phyloP scores from a whole-genome alignment of 2,329 filamentous ascomycete genomes.

The Nannizziopsis barbatae region DNA sequence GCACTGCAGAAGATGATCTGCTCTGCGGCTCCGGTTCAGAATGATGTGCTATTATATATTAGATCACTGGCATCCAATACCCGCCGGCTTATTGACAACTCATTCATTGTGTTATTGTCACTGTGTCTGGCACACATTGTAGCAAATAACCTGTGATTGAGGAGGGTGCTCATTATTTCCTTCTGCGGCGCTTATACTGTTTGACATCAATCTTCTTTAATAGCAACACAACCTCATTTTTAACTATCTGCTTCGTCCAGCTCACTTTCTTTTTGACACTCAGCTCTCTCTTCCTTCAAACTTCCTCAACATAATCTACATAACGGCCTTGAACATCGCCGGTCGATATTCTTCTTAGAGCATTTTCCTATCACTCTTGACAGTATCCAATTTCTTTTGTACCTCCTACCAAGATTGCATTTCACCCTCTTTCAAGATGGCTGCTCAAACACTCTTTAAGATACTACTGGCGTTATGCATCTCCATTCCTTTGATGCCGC shows the following conservation, averaged over 20 bases:
- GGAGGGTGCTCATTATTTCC: background rate
- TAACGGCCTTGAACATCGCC: slow-evolving; percentile 1
- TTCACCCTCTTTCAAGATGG: too few species aligned
- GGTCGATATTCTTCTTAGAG: background rate
- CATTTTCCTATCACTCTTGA: background rate
- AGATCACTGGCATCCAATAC: background rate
- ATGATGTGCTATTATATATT: slow-evolving; percentile 2
- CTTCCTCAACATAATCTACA: background rate
- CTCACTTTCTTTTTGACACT: too few species aligned
- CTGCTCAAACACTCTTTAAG: background rate
- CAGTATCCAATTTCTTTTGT: too few species aligned
- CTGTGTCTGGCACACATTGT: background rate
- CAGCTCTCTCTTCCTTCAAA: too few species aligned
- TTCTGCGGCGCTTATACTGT: background rate
- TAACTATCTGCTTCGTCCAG: background rate
- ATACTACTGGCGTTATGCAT: background rate
- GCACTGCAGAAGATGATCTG: too few species aligned
- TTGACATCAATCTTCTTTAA: slow-evolving; percentile 1
- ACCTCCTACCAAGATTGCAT: too few species aligned
- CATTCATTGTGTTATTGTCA: slow-evolving; percentile 1
- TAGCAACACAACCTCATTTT: background rate
- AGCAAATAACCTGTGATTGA: background rate
- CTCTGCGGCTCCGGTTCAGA: background rate
- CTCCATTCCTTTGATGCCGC: background rate
- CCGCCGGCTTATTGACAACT: background rate